Evolutionary conservation across 805 yeast species (phyloP), one percentile per base, ranked within the genome.

Genomic region (Lachancea sp.): DNA sequence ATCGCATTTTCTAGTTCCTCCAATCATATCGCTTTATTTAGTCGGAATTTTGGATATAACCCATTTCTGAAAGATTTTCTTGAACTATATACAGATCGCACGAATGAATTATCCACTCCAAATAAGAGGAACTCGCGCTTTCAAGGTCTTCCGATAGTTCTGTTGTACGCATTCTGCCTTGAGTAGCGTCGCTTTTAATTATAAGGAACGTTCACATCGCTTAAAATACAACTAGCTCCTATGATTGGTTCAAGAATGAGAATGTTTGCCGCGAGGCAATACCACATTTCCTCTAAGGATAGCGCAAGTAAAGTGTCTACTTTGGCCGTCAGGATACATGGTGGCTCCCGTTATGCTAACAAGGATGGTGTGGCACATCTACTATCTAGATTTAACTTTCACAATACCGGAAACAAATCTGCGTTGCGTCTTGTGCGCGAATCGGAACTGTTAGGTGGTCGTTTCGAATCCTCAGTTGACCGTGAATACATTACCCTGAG

Each of bases 351-450:
- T 64, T 74, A 70, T 54, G 70, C 77, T 41, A 52, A 73, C 36
- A 67, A 74, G 48, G 80, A 89, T 42, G 98, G 97, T 68, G 68
- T 83, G 51, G 73, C 97, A 33, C 97, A 90, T 66, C 68, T 88
- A 49, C 74, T 89, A 58, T 77, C 90, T 58, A 77, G 87, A 65
- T 88, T 78, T 65, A 82, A 81, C 56, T 92, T 83, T 72, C 77
- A 83, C 61, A 81, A 83, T 74, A 87, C 96, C 42, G 72, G 72
- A 47, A 64, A 77, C 54, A 86, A 87, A 65, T 83, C 96, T 15
- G 96, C 92, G 18, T 74, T 92, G 62, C 84, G 97, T 71, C 73
- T 89, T 58, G 83, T 88, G 60, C 84, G 98, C 69, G 98, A 92
- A 70, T 70, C 89, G 38, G 98, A 90, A 71, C 77, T 92, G 50